Evolutionary conservation across 768 basidiomycete genomes (phyloP).

Genomic region (Steccherinum ochraceum): DNA sequence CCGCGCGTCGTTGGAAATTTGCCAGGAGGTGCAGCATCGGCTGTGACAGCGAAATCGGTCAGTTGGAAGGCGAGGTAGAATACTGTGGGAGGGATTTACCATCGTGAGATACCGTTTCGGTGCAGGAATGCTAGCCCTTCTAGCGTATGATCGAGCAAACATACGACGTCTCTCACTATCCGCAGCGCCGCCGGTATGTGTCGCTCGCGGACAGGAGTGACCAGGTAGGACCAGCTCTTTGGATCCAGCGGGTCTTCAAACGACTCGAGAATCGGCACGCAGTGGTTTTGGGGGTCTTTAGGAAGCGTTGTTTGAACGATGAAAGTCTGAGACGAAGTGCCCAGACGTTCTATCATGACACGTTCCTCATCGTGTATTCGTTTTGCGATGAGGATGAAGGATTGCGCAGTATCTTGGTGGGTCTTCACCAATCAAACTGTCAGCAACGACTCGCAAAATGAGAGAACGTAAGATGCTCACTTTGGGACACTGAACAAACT

Average conservation of each 20-base stretch:
- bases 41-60: not conserved
- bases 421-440: too few relatives aligned
- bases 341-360: not conserved
- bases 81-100: not conserved
- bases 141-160: not conserved
- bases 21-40: not conserved
- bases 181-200: not conserved
- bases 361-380: not conserved
- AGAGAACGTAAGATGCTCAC: too few relatives aligned
- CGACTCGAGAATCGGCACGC: slow-evolving; percentile 16
- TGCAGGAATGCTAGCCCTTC: not conserved
- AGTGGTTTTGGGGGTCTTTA: slow-evolving; percentile 17
- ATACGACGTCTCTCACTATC: not conserved
- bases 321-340: not conserved
- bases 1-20: not conserved
- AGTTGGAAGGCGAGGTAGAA: not conserved
- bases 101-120: not conserved
- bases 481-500: not conserved
- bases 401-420: not conserved
- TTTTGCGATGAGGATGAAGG: not conserved
- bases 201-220: not conserved
- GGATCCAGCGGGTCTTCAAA: slow-evolving; percentile 12
- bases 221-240: not conserved
- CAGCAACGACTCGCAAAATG: too few relatives aligned
- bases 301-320: not conserved